Conservation (phyloP, 2,329 filamentous ascomycete species). For the Parasarocladium wereldwijsianum region DNA sequence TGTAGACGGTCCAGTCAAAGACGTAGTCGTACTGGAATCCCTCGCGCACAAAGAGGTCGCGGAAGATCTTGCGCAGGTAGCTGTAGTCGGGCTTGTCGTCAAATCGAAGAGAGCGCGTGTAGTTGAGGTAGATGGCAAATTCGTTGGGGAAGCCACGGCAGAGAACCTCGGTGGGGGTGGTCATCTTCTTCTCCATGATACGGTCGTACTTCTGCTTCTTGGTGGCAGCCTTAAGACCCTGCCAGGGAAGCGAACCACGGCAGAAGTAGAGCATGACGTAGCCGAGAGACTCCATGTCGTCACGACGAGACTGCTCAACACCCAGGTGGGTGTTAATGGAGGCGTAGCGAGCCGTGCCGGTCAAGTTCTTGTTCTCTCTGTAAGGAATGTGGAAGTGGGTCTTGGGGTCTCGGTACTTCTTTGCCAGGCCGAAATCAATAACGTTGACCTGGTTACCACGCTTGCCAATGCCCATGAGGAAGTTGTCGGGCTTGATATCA, state of each 20-base stretch:
- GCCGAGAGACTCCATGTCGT: slow-evolving; percentile 97
- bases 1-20: slow-evolving; percentile 99
- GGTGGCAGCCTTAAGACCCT: slow-evolving; percentile 93
- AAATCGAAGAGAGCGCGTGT: slow-evolving; percentile 95
- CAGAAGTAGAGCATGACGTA: slow-evolving; percentile 99
- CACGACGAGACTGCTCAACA: slow-evolving; percentile 96
- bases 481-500: slow-evolving; percentile 99
- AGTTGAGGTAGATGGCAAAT: slow-evolving; percentile 99
- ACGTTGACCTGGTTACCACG: slow-evolving; percentile 99
- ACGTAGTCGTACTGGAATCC: slow-evolving; percentile 99
- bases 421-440: slow-evolving; percentile 96
- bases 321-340: slow-evolving; percentile 98
- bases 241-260: slow-evolving; percentile 96
- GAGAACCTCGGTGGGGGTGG: slow-evolving; percentile 92
- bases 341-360: slow-evolving; percentile 94
- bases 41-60: slow-evolving; percentile 94
- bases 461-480: slow-evolving; percentile 98
- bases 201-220: slow-evolving; percentile 99
- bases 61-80: slow-evolving; percentile 99
- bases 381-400: slow-evolving; percentile 99
- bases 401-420: slow-evolving; percentile 99
- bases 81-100: slow-evolving; percentile 99
- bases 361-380: slow-evolving; percentile 99
- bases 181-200: slow-evolving; percentile 99
- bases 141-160: slow-evolving; percentile 99